phyloP scores from a whole-genome alignment of 768 basidiomycete genomes.

The Udeniomyces megalosporus region DNA sequence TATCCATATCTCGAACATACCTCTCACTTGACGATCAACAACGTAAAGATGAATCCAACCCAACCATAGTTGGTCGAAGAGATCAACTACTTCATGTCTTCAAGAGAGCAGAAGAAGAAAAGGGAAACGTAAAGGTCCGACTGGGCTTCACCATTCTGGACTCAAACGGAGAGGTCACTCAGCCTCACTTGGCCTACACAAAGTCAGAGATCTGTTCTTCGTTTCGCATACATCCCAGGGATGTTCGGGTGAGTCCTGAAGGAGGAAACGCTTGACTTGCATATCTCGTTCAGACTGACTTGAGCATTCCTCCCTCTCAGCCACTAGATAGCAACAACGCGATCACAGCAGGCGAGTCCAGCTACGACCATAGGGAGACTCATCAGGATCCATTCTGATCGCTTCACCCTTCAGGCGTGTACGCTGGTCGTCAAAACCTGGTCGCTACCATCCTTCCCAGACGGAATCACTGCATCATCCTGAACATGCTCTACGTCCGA shows the following conservation, averaged over 20 bases:
- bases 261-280: too few species aligned
- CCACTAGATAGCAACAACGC: slow-evolving; percentile 10
- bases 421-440: slow-evolving; percentile 13
- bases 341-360: not conserved
- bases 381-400: not conserved
- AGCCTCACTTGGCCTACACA: slow-evolving; percentile 7
- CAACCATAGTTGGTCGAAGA: too few species aligned
- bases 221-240: too few species aligned
- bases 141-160: slow-evolving; percentile 1
- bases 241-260: too few species aligned
- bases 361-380: not conserved
- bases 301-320: too few species aligned
- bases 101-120: not conserved
- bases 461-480: not conserved
- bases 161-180: not conserved
- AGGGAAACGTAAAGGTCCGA: not conserved
- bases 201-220: slow-evolving; percentile 3
- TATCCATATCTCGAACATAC: too few species aligned
- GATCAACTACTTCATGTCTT: too few species aligned
- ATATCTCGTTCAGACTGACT: too few species aligned
- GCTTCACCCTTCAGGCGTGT: too few species aligned
- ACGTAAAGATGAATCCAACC: too few species aligned
- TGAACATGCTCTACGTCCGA: slow-evolving; percentile 13
- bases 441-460: slow-evolving; percentile 12
- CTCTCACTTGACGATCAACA: too few species aligned